These are phyloP conservation scores for Talaromyces funiculosus DNA, from an alignment of 2,329 filamentous ascomycete genomes.

Conservation along the genomic window DNA sequence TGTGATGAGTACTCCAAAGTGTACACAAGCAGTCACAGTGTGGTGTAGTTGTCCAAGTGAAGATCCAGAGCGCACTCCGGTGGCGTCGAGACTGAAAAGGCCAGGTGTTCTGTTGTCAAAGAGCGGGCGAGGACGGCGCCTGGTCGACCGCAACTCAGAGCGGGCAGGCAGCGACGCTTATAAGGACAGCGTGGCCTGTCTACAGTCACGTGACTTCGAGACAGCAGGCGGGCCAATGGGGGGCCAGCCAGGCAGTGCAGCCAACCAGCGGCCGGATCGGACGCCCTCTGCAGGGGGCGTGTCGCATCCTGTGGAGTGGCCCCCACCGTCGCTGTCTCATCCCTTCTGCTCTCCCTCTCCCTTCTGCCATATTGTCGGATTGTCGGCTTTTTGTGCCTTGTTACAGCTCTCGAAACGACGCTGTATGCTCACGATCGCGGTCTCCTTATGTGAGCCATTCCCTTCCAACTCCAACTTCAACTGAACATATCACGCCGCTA, in stretches of 20 bases:
- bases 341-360: not conserved
- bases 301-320: not conserved
- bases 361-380: not conserved
- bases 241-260: not conserved
- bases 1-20: no score
- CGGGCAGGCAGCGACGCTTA: slow-evolving; percentile 20
- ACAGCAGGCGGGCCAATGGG: no score
- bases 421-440: not conserved
- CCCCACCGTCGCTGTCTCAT: not conserved
- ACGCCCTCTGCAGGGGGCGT: not conserved
- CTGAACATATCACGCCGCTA: not conserved
- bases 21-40: no score
- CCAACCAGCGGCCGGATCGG: not conserved
- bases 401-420: not conserved
- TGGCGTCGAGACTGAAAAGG: slow-evolving; percentile 22
- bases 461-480: not conserved
- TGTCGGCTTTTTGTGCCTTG: not conserved
- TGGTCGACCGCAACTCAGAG: not conserved
- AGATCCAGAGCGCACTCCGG: slow-evolving; percentile 11
- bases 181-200: slow-evolving; percentile 39
- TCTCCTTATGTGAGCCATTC: not conserved
- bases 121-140: slow-evolving; percentile 10
- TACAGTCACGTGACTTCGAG: not conserved
- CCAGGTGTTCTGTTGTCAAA: slow-evolving; percentile 25
- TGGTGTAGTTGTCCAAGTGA: slow-evolving; percentile 5